Conservation (phyloP, 2,329 filamentous ascomycete species). For the Trichoderma gracile region DNA sequence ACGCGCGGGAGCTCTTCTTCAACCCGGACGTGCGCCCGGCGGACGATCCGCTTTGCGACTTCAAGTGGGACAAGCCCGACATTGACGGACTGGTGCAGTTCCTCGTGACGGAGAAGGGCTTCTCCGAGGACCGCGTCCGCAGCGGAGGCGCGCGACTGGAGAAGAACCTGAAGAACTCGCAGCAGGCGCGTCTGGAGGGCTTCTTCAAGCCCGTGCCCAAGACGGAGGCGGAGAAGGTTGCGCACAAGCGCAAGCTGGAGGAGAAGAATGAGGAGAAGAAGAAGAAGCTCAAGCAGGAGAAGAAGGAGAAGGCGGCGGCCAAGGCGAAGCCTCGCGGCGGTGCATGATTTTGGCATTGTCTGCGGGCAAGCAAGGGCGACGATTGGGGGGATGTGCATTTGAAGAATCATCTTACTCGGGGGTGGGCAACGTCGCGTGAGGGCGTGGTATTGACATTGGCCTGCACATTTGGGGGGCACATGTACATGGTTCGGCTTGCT, state of each 20-base stretch:
- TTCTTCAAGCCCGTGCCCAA: slow-evolving; percentile 95
- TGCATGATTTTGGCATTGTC: not conserved
- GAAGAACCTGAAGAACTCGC: slow-evolving; percentile 88
- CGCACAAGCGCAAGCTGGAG: slow-evolving; percentile 88
- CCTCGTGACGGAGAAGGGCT: slow-evolving; percentile 91
- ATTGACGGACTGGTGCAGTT: slow-evolving; percentile 87
- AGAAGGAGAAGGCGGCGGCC: slow-evolving; percentile 89
- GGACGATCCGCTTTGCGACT: slow-evolving; percentile 85
- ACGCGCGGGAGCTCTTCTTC: slow-evolving; percentile 89
- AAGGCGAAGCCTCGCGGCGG: slow-evolving; percentile 80
- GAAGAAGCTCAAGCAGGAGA: slow-evolving; percentile 92
- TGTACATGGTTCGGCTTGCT: slow-evolving; percentile 22
- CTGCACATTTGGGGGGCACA: not conserved
- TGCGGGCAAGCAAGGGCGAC: not conserved
- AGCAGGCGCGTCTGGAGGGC: slow-evolving; percentile 88
- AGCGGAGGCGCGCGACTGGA: slow-evolving; percentile 73
- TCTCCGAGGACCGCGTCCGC: slow-evolving; percentile 91
- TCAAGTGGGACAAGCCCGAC: slow-evolving; percentile 96
- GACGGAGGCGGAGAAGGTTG: slow-evolving; percentile 81
- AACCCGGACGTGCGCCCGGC: slow-evolving; percentile 84
- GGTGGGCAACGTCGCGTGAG: not conserved
- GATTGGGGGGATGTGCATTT: not conserved
- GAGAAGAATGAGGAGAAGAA: slow-evolving; percentile 90
- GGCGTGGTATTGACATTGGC: not conserved
- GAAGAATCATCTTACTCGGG: not conserved